These are phyloP conservation scores for Penicillium verhagenii DNA, from an alignment of 495 filamentous ascomycete genomes.

Conservation along the genomic window DNA sequence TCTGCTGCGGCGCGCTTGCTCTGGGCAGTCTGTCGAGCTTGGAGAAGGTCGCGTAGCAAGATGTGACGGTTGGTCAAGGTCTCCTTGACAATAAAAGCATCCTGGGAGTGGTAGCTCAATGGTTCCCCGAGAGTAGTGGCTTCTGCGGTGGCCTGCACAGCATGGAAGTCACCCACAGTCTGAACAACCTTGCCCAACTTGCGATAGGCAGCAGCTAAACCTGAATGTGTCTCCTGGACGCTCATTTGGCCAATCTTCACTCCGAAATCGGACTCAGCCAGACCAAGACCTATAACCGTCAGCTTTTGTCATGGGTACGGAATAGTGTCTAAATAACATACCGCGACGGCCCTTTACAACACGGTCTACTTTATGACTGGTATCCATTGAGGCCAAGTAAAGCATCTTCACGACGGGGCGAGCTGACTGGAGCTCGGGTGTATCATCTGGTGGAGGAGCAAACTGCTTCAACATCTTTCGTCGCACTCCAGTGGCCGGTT, in stretches of 20 bases:
- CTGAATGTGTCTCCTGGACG: constrained; percentile 84
- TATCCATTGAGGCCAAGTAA: constrained; percentile 92
- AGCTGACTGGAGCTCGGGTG: constrained; percentile 86
- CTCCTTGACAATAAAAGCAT: constrained; percentile 98
- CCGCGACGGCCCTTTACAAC: constrained; percentile 90
- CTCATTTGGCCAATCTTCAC: constrained; percentile 82
- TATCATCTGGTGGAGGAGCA: constrained; percentile 95
- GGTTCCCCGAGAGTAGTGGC: constrained; percentile 94
- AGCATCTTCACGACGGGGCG: constrained; percentile 92
- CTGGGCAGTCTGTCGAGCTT: constrained; percentile 78
- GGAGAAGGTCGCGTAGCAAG: constrained; percentile 87
- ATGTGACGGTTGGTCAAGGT: constrained; percentile 98
- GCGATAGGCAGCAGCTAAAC: constrained; percentile 84
- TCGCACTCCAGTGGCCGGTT: constrained; percentile 93
- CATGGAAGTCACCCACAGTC: constrained; percentile 89
- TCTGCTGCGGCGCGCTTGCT: constrained; percentile 82
- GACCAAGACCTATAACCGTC: constrained; percentile 68
- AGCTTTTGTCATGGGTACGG: constrained; percentile 2
- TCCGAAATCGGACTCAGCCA: constrained; percentile 92
- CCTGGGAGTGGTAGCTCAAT: constrained; percentile 89
- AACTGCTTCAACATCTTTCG: constrained; percentile 98
- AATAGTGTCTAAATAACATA: constrained; percentile 41
- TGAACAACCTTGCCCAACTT: constrained; percentile 94
- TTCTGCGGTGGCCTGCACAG: constrained; percentile 96
- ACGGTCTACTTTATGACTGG: constrained; percentile 90